Percentiles rank a stretch among this genome's conserved stretches.
phyloP scores from a whole-genome alignment of 1,284 basidiomycete species.

The Takashimella tepidaria region DNA sequence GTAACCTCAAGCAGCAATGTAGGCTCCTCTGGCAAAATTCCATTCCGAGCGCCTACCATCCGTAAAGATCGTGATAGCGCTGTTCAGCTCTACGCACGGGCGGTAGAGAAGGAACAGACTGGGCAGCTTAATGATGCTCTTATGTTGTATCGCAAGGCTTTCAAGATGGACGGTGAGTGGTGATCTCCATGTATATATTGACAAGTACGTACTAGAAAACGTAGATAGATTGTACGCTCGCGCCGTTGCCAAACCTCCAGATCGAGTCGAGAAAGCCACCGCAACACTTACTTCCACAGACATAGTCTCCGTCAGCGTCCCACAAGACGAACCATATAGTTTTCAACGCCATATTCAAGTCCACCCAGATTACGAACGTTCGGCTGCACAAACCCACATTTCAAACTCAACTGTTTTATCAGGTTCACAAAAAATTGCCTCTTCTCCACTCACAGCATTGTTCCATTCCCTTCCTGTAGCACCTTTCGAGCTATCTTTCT shows the following conservation, averaged over 20 bases:
- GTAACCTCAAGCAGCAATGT: too few relatives aligned
- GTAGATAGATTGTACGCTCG: constrained; percentile 36
- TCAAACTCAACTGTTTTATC: neutral
- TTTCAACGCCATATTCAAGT: constrained; percentile 44
- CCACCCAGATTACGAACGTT: constrained; percentile 38
- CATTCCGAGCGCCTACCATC: constrained; percentile 12
- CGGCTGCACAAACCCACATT: neutral
- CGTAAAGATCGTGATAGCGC: constrained; percentile 47
- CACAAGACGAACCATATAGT: constrained; percentile 32
- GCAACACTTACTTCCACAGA: constrained; percentile 28
- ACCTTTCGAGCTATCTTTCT: constrained; percentile 53
- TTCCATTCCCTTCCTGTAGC: constrained; percentile 9
- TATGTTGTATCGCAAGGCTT: constrained; percentile 67
- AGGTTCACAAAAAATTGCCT: too few relatives aligned
- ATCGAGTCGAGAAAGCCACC: constrained; percentile 3
- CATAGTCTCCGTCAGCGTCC: constrained; percentile 31
- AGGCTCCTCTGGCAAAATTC: constrained; percentile 6
- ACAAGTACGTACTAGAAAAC: constrained; percentile 24
- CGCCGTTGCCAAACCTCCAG: neutral
- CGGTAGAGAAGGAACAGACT: constrained; percentile 65
- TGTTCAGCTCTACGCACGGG: constrained; percentile 61
- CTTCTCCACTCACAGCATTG: constrained; percentile 8
- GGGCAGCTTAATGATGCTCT: constrained; percentile 71
- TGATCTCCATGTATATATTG: constrained; percentile 3
- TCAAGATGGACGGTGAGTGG: constrained; percentile 58